Conservation (phyloP, 805 yeast genomes). For the Myxozyma geophila region DNA sequence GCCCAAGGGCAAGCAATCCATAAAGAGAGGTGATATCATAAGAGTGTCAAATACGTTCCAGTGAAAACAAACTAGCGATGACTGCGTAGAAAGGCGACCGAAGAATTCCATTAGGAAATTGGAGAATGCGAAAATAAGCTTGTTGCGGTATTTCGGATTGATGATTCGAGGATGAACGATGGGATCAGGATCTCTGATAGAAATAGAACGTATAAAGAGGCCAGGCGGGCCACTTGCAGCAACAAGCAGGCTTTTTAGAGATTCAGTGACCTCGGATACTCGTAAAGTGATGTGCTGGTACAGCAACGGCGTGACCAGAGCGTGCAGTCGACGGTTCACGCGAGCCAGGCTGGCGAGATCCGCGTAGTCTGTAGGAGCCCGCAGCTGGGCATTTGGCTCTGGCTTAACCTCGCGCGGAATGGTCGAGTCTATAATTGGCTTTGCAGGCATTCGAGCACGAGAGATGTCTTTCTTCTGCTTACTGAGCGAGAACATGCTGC, state of each 20-base stretch:
- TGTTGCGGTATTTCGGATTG: conserved; percentile 35
- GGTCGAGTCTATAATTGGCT: conserved; percentile 6
- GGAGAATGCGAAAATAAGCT: conserved; percentile 29
- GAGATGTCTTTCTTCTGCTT: background rate
- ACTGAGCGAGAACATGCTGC: conserved; percentile 7
- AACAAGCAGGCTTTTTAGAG: conserved; percentile 19
- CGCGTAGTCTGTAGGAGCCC: conserved; percentile 17
- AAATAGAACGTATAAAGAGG: conserved; percentile 18
- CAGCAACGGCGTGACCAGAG: conserved; percentile 25
- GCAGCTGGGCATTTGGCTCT: background rate
- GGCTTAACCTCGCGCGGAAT: background rate
- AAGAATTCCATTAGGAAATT: conserved; percentile 24
- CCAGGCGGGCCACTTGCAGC: conserved; percentile 25
- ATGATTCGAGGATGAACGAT: conserved; percentile 28
- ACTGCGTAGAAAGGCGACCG: conserved; percentile 16
- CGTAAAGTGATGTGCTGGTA: conserved; percentile 25
- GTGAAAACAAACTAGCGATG: conserved; percentile 17
- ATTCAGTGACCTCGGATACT: conserved; percentile 9
- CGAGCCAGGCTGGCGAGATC: conserved; percentile 25
- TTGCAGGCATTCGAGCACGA: conserved; percentile 1
- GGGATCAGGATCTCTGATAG: conserved; percentile 35
- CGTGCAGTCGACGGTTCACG: conserved; percentile 20
- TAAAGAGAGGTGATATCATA: conserved; percentile 28
- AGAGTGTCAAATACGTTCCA: conserved; percentile 36
- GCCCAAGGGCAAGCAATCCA: conserved; percentile 26